Percentiles rank a stretch among this genome's conserved stretches.
phyloP scores from a whole-genome alignment of 2,329 filamentous ascomycete genomes.

The Hymenoscyphus repandus region DNA sequence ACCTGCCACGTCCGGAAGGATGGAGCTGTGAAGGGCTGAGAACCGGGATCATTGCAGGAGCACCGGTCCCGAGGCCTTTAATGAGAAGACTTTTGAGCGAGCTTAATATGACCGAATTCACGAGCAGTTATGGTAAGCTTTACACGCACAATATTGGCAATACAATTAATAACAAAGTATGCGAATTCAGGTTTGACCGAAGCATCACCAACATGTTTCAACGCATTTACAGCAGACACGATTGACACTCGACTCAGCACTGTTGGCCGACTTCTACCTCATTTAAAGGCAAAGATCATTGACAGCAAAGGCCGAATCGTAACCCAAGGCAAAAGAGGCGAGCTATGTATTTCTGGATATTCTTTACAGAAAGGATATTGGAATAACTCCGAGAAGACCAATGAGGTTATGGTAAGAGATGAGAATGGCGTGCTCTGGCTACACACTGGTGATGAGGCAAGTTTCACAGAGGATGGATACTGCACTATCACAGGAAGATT shows the following conservation, averaged over 20 bases:
- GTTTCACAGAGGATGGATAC: slow-evolving; percentile 41
- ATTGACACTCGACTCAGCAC: slow-evolving; percentile 5
- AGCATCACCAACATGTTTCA: slow-evolving; percentile 3
- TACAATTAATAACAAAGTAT: not conserved
- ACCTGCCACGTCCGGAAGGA: slow-evolving; percentile 40
- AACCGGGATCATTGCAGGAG: slow-evolving; percentile 64
- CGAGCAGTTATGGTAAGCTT: slow-evolving; percentile 37
- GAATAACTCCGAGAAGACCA: slow-evolving; percentile 40
- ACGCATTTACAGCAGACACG: not conserved
- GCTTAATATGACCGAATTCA: slow-evolving; percentile 56
- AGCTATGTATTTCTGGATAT: slow-evolving; percentile 62
- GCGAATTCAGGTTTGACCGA: not conserved
- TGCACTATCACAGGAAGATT: slow-evolving; percentile 59
- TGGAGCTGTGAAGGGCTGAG: slow-evolving; percentile 39
- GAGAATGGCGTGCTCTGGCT: slow-evolving; percentile 39
- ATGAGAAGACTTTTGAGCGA: slow-evolving; percentile 57
- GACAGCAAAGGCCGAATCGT: slow-evolving; percentile 49
- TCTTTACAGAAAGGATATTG: slow-evolving; percentile 56
- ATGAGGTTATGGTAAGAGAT: slow-evolving; percentile 26
- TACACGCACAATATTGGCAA: not conserved
- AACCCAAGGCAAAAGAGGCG: slow-evolving; percentile 50
- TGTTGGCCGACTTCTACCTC: slow-evolving; percentile 41
- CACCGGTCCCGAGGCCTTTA: slow-evolving; percentile 55
- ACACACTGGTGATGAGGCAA: slow-evolving; percentile 49
- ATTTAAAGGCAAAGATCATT: slow-evolving; percentile 45